Percentiles rank a stretch among this genome's conserved stretches.
These are phyloP conservation scores for Colletotrichum zoysiae DNA, from an alignment of 2,329 filamentous ascomycete genomes.

Conservation along the genomic window DNA sequence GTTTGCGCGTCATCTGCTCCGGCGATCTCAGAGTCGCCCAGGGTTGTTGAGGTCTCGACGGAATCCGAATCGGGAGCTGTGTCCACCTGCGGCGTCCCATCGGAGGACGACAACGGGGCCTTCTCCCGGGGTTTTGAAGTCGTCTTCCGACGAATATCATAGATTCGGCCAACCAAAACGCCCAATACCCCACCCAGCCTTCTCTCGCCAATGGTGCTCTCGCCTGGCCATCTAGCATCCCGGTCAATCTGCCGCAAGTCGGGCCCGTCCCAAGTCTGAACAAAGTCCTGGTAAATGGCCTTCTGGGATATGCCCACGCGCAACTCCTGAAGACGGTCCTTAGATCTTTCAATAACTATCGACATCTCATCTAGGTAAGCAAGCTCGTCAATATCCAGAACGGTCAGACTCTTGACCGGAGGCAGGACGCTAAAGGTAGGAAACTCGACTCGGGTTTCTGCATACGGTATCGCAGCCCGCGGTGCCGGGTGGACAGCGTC, in stretches of 20 bases:
- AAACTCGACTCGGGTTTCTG: conserved; percentile 75
- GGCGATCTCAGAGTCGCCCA: not conserved
- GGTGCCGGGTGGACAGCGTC: conserved; percentile 48
- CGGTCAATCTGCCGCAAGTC: conserved; percentile 74
- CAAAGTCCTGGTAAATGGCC: conserved; percentile 63
- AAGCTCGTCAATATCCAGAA: conserved; percentile 86
- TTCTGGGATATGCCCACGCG: conserved; percentile 76
- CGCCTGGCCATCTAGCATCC: conserved; percentile 67
- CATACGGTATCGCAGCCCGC: conserved; percentile 59
- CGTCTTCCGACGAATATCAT: conserved; percentile 62
- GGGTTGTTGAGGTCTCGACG: not conserved
- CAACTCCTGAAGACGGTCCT: conserved; percentile 75
- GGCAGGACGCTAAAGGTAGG: conserved; percentile 85
- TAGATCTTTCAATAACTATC: conserved; percentile 78
- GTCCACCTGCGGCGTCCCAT: conserved; percentile 9
- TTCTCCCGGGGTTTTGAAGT: conserved; percentile 37
- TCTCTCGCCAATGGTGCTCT: conserved; percentile 69
- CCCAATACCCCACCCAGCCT: conserved; percentile 77
- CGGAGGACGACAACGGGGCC: not conserved
- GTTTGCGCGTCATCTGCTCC: not conserved
- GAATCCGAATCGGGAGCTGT: not conserved
- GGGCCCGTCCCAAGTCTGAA: conserved; percentile 72
- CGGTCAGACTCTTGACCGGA: conserved; percentile 78
- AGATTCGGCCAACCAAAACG: conserved; percentile 75
- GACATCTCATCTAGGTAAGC: conserved; percentile 87